phyloP scores from a whole-genome alignment of 75 land plant genomes.

The Selaginella moellendorffii region DNA sequence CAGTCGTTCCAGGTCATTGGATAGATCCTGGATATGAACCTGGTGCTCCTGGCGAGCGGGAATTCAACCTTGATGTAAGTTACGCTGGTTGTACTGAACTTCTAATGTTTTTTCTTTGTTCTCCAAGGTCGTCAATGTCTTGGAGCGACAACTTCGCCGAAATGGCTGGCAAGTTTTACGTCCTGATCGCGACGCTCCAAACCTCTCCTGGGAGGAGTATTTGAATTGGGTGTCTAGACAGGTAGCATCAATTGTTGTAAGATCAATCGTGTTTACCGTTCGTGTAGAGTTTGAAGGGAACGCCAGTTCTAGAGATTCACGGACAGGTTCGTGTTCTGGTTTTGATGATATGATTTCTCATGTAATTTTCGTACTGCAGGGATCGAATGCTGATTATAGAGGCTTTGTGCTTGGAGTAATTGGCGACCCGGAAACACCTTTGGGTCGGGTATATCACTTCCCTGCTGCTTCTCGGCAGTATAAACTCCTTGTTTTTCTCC shows the following conservation, averaged over 20 bases:
- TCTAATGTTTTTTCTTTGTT: slow-evolving; percentile 17
- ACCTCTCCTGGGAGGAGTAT: slow-evolving; percentile 30
- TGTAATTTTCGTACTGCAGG: slow-evolving; percentile 11
- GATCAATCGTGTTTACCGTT: too few species aligned
- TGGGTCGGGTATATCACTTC: slow-evolving; percentile 22
- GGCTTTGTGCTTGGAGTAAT: slow-evolving; percentile 33
- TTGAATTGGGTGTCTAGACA: slow-evolving; percentile 38
- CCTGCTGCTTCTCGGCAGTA: background rate
- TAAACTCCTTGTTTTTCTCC: background rate
- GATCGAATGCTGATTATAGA: slow-evolving; percentile 28
- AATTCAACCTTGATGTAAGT: slow-evolving; percentile 35
- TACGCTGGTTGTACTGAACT: too few species aligned
- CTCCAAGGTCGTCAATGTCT: slow-evolving; percentile 20
- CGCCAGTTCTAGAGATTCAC: slow-evolving; percentile 35
- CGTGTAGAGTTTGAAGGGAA: slow-evolving; percentile 29
- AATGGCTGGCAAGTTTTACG: slow-evolving; percentile 39
- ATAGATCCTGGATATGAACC: slow-evolving; percentile 29
- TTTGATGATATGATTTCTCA: too few species aligned
- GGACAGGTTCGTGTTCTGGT: slow-evolving; percentile 26
- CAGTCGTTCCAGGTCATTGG: slow-evolving; percentile 33
- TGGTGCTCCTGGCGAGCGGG: slow-evolving; percentile 40
- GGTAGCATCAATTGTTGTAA: too few species aligned
- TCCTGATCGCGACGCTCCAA: slow-evolving; percentile 35
- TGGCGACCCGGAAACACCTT: slow-evolving; percentile 25
- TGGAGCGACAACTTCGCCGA: slow-evolving; percentile 24